Conservation (phyloP, 495 filamentous ascomycete species). For the Penicillium bialowiezense region DNA sequence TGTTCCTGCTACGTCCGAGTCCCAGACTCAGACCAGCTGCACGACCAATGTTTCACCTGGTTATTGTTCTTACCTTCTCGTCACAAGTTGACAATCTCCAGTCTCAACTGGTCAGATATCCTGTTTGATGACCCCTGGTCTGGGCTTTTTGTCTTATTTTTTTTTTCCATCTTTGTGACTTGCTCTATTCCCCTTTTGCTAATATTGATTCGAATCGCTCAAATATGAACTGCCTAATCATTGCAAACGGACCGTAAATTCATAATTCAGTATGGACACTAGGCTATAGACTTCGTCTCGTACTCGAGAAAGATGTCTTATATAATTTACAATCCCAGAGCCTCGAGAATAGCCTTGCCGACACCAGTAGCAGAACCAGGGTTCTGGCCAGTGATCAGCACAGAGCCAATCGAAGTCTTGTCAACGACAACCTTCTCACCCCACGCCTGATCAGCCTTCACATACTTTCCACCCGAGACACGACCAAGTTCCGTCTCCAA, state of each 20-base stretch:
- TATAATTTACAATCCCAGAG: slow-evolving; percentile 27
- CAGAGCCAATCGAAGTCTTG: slow-evolving; percentile 35
- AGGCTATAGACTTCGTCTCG: no score
- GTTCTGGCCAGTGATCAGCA: slow-evolving; percentile 74
- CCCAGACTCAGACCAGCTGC: no score
- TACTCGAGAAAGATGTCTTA: no score
- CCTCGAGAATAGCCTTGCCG: slow-evolving; percentile 49
- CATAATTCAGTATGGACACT: no score
- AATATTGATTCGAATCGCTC: slow-evolving; percentile 13
- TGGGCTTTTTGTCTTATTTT: slow-evolving; percentile 9
- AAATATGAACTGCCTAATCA: slow-evolving; percentile 13
- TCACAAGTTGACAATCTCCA: not conserved
- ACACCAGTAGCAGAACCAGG: slow-evolving; percentile 61
- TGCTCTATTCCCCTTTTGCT: slow-evolving; percentile 37
- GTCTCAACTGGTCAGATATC: slow-evolving; percentile 5
- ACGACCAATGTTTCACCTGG: no score
- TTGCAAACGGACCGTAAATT: no score
- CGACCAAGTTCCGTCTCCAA: slow-evolving; percentile 58
- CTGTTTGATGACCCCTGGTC: not conserved
- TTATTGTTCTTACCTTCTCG: slow-evolving; percentile 7
- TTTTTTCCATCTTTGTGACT: slow-evolving; percentile 8
- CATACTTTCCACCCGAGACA: slow-evolving; percentile 50
- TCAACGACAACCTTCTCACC: slow-evolving; percentile 58
- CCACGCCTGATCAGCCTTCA: slow-evolving; percentile 59
- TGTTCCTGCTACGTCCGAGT: slow-evolving; percentile 6